Percentiles rank a stretch among this genome's conserved stretches.
Evolutionary conservation across 192 early-diverging fungal genomes (phyloP).

Genomic region (Chytriomyces sp.): DNA sequence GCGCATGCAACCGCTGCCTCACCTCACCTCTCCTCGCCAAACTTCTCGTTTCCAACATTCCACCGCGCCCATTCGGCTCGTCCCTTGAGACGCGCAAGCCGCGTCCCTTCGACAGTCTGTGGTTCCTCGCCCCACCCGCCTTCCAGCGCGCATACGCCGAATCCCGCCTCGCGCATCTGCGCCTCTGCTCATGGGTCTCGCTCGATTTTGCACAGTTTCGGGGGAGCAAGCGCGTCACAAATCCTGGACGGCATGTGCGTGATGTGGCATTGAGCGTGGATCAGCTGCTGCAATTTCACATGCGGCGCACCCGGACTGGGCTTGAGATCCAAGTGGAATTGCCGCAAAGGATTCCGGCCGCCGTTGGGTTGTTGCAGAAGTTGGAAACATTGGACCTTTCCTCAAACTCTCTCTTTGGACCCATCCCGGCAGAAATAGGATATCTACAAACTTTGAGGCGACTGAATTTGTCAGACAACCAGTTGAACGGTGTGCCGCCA

Average conservation of each 20-base stretch:
- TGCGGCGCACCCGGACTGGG: no score
- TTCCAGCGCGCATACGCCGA: slow-evolving; percentile 5
- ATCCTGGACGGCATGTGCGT: no score
- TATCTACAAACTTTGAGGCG: not conserved
- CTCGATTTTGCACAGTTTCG: not conserved
- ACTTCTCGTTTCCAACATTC: not conserved
- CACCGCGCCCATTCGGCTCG: not conserved
- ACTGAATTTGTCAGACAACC: not conserved
- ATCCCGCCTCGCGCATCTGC: not conserved
- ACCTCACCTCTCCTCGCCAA: not conserved
- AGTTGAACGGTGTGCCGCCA: not conserved
- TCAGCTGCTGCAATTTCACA: no score
- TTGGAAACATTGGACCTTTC: not conserved
- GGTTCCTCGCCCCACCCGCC: not conserved
- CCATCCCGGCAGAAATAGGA: not conserved
- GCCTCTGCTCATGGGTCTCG: not conserved
- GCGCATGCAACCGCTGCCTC: not conserved
- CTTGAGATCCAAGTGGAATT: no score
- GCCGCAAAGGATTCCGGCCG: not conserved
- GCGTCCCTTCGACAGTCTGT: not conserved
- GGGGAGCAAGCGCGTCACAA: no score
- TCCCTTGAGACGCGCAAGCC: not conserved
- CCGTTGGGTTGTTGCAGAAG: not conserved
- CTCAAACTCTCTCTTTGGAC: not conserved
- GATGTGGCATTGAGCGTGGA: no score